Conservation (phyloP, 2,329 filamentous ascomycete species). For the Curvularia sp. region DNA sequence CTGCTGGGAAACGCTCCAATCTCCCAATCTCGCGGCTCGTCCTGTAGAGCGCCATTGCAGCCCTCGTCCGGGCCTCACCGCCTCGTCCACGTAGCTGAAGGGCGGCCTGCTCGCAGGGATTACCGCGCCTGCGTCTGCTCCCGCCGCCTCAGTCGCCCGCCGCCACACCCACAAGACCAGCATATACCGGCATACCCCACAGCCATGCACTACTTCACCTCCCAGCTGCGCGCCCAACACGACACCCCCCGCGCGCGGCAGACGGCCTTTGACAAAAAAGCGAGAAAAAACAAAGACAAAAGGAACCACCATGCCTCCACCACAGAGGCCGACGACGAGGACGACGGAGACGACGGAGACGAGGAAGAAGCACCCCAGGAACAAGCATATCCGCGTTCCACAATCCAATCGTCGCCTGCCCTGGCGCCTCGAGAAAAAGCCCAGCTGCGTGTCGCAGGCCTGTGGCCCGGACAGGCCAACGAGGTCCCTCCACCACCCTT, state of each 20-base stretch:
- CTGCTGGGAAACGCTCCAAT: constrained; percentile 2
- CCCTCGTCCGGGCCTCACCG: constrained; percentile 12
- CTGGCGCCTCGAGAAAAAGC: constrained; percentile 32
- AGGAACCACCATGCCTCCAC: constrained; percentile 20
- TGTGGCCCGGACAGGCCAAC: constrained; percentile 47
- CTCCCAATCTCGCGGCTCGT: neutral
- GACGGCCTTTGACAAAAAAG: constrained; percentile 31
- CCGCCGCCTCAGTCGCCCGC: constrained; percentile 17
- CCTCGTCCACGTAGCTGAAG: constrained; percentile 7
- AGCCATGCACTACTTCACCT: constrained; percentile 46
- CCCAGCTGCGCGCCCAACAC: constrained; percentile 38
- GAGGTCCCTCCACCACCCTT: constrained; percentile 53
- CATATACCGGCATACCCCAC: neutral
- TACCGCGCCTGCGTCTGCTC: constrained; percentile 6
- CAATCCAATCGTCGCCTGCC: constrained; percentile 26
- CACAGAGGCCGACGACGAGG: constrained; percentile 27
- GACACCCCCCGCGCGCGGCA: constrained; percentile 42
- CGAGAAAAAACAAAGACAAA: constrained; percentile 34
- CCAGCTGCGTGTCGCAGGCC: constrained; percentile 52
- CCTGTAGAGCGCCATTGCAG: constrained; percentile 1
- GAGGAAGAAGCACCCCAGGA: neutral
- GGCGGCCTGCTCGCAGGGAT: constrained; percentile 2
- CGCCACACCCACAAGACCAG: neutral
- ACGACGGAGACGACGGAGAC: neutral
- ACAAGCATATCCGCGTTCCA: constrained; percentile 12